Evolutionary conservation across 2,329 filamentous ascomycete species (phyloP), one percentile per base, ranked within the genome.

Genomic region (Microcyclospora tardicrescens): DNA sequence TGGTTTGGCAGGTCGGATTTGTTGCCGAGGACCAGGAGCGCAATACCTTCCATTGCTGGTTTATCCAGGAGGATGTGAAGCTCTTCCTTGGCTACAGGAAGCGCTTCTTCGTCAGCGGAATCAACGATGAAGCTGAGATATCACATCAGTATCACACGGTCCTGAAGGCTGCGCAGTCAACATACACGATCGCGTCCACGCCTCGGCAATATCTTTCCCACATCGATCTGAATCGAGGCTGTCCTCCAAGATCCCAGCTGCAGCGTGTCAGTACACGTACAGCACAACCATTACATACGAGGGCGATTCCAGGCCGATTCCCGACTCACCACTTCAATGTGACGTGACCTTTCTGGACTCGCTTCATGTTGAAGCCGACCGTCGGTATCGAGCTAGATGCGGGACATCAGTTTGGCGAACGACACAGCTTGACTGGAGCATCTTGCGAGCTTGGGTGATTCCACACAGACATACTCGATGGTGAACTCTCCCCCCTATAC

Each of bases 351-450:
- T 91, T 89, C 66, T 95, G 87, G 54, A 98, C 86, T 51, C 83
- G 81, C 72, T 96, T 96, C 79, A 95, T 94, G 64, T 96, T 98
- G 71, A 96, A 96, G 49, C 91, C 91, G 55, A 98, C 89, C 12
- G 91, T 98, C 45, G 91, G 91, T 61, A 96, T 95, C 50, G 89
- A 93, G 70, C 89, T 96, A 68, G 58, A 65, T 50, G 58, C 50
- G 44, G 42, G 30, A 33, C 38, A 50, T 65, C 53, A 66, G 61
- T 36, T 33, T 34, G 37, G 35, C 37, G 36, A 24, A 5, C 19
- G 8, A 24, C 19, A 24, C 19, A 24, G 33, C 33, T 16, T n/a
- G 16, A 16, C 9, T 11, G 13, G 15, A 3, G 4, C n/a, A 32
- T 15, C 15, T 12, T 35, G 33, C 19, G 12, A 5, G 14, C 33